phyloP scores from a whole-genome alignment of 2,329 filamentous ascomycete species.

The Paracoccidioides brasiliensis region DNA sequence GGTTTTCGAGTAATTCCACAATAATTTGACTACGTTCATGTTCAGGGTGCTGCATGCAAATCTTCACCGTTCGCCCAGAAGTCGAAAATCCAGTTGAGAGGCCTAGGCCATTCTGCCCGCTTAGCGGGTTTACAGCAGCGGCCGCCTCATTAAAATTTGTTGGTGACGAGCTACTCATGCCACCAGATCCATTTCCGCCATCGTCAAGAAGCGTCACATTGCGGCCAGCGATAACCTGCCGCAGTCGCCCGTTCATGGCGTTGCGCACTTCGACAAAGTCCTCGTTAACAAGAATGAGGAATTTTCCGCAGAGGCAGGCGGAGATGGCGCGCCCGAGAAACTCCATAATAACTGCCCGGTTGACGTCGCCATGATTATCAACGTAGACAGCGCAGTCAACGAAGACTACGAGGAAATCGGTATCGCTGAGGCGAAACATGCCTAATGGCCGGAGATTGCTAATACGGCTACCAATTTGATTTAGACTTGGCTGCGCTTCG shows the following conservation, averaged over 20 bases:
- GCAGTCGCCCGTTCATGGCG: slow-evolving; percentile 81
- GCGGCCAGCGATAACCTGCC: slow-evolving; percentile 85
- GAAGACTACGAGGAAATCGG: slow-evolving; percentile 86
- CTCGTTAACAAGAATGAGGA: slow-evolving; percentile 83
- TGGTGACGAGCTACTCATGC: slow-evolving; percentile 20
- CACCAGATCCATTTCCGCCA: slow-evolving; percentile 40
- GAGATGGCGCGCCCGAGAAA: slow-evolving; percentile 88
- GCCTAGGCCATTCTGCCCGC: slow-evolving; percentile 22
- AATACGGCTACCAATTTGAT: slow-evolving; percentile 73
- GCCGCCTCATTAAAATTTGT: slow-evolving; percentile 11
- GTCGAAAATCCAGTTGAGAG: slow-evolving; percentile 21
- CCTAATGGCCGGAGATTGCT: slow-evolving; percentile 73
- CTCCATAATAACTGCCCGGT: slow-evolving; percentile 89
- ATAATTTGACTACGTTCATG: slow-evolving; percentile 73
- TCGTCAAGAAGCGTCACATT: slow-evolving; percentile 88
- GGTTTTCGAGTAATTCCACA: slow-evolving; percentile 82
- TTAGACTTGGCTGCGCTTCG: slow-evolving; percentile 47
- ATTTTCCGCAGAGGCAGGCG: slow-evolving; percentile 81
- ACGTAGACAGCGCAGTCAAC: slow-evolving; percentile 95
- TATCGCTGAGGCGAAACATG: slow-evolving; percentile 90
- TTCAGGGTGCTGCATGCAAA: slow-evolving; percentile 90
- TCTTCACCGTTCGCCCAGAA: slow-evolving; percentile 65
- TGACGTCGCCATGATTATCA: slow-evolving; percentile 95
- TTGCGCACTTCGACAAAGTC: slow-evolving; percentile 97
- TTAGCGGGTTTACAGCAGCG: slow-evolving; percentile 14